Evolutionary conservation across 768 basidiomycete species (phyloP), one percentile per base, ranked within the genome.

Genomic region (Boletus rubescentipes): DNA sequence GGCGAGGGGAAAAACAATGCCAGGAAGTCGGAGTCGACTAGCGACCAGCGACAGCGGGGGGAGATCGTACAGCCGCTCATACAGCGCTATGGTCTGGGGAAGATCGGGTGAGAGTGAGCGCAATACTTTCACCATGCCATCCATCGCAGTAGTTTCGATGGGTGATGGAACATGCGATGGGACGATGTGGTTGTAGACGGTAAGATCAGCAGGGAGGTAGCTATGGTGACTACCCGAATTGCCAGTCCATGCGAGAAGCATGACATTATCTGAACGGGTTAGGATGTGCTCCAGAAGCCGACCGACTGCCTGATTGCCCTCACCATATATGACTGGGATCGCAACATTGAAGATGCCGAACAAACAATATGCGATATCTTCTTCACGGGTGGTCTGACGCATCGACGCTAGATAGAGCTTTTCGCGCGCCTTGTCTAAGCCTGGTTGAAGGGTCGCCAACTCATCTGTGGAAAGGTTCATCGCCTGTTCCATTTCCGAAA

Each of bases 281-380:
- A 60, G 3, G 4, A 60, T 23, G 6, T 48, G 18, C 29, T 49
- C 42, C 11, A 43, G 21, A 2, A 51, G 34, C 3, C 34, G 23
- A 9, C 34, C 41, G 0, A 44, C 26, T 0, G 41, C 40, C 1
- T 18, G 34, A 18, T 32, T 49, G 1, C 58, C 54, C 34, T 60
- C 61, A 11, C 61, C 62, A 23, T 64, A 64, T 21, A 34, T 34
- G 38, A 63, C 26, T 2, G 55, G 55, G 6, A 64, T 10, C 2
- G 26, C 23, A 5, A 46, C 46, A 37, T 53, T 43, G 31, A 64
- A 53, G 14, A 64, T 44, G 2, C 59, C 61, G 16, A 60, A 23
- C 12, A 64, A 26, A 0, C 49, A 63, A 38, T 63, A 64, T 1
- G 61, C 55, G 7, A 31, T 43, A 10, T 64, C 63, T 46, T 61